Evolutionary conservation across 805 yeast genomes (phyloP).

Genomic region (Candida stauntonica): DNA sequence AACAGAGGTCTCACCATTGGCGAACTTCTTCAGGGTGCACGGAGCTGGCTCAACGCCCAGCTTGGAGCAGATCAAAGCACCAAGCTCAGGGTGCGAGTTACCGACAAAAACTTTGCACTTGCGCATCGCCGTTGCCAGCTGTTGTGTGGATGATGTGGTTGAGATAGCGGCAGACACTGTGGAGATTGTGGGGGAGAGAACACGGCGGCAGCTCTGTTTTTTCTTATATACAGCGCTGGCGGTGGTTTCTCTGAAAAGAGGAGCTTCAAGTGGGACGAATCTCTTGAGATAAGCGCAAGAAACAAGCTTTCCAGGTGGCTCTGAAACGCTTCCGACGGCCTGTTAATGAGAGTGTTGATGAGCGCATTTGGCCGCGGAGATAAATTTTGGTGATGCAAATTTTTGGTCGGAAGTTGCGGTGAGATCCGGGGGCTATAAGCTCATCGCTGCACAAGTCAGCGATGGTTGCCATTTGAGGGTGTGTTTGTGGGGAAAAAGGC

Average conservation of each 20-base stretch:
- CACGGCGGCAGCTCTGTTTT: neutral
- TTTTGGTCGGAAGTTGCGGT: too few relatives aligned
- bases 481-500: too few relatives aligned
- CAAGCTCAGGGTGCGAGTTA: conserved; percentile 92
- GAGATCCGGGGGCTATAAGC: too few relatives aligned
- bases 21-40: conserved; percentile 83
- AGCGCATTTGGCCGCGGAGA: too few relatives aligned
- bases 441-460: too few relatives aligned
- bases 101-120: conserved; percentile 97
- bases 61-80: conserved; percentile 82
- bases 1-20: conserved; percentile 97
- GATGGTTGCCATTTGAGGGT: too few relatives aligned
- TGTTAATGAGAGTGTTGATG: too few relatives aligned
- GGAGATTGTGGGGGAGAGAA: conserved; percentile 1
- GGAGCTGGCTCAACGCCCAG: conserved; percentile 94
- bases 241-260: neutral
- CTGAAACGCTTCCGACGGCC: too few relatives aligned
- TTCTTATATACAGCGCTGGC: neutral
- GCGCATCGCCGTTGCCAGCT: conserved; percentile 55
- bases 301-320: too few relatives aligned
- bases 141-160: conserved; percentile 10
- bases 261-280: too few relatives aligned
- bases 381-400: too few relatives aligned
- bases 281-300: too few relatives aligned
- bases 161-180: conserved; percentile 7